These are phyloP conservation scores for Leishmania turanica DNA, from an alignment of 208 protist species.

Conservation along the genomic window DNA sequence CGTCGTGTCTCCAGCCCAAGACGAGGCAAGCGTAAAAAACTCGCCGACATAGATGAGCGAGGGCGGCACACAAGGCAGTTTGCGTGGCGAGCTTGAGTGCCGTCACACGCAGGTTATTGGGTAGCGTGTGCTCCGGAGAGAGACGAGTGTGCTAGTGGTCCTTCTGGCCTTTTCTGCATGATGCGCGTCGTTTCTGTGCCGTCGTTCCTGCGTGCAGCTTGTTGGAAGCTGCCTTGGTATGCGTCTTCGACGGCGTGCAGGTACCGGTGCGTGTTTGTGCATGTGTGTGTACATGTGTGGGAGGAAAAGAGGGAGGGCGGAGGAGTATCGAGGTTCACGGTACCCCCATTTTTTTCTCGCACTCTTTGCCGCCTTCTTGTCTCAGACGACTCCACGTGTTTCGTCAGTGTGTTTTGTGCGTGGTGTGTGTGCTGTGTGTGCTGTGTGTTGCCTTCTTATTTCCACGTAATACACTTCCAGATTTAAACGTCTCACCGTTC, in stretches of 20 bases:
- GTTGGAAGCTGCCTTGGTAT: too few relatives aligned
- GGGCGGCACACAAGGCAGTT: neutral
- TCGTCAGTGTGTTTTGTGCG: neutral
- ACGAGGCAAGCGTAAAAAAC: neutral
- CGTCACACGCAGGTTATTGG: too few relatives aligned
- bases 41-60: neutral
- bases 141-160: too few relatives aligned
- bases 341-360: neutral
- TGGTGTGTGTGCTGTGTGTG: too few relatives aligned
- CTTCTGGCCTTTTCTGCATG: neutral
- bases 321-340: neutral
- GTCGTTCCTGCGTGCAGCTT: too few relatives aligned
- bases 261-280: neutral
- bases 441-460: neutral
- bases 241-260: neutral
- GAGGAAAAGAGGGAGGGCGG: neutral
- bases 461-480: neutral
- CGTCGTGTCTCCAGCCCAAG: neutral
- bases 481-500: neutral
- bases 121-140: too few relatives aligned
- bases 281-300: neutral
- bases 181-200: neutral
- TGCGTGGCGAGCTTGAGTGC: neutral
- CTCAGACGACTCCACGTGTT: neutral
- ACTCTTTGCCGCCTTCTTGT: neutral